Percentiles rank a stretch among this genome's conserved stretches.
These are phyloP conservation scores for Plenodomus lindquistii DNA, from an alignment of 2,329 filamentous ascomycete species.

Conservation along the genomic window DNA sequence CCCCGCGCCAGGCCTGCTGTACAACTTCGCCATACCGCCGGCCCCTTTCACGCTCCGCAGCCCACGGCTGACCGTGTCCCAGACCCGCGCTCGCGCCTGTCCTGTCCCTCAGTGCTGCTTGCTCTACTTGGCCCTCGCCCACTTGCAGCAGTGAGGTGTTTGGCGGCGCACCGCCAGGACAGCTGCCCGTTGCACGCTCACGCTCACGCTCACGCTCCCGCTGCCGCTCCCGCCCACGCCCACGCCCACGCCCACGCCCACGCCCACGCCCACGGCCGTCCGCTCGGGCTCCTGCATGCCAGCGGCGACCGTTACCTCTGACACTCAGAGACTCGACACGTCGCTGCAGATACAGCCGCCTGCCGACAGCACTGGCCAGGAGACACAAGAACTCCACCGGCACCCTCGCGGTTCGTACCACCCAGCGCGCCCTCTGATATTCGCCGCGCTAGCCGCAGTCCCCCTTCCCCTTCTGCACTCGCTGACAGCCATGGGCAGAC, in stretches of 20 bases:
- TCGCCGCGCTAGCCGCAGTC: conserved; percentile 12
- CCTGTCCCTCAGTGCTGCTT: conserved; percentile 4
- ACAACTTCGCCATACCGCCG: conserved; percentile 36
- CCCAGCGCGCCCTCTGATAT: conserved; percentile 29
- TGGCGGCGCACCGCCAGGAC: conserved; percentile 3
- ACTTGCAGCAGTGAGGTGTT: conserved; percentile 7
- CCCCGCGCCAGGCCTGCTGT: conserved; percentile 37
- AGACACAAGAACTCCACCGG: conserved; percentile 28
- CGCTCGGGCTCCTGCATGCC: conserved; percentile 20
- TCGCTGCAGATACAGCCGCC: conserved; percentile 24
- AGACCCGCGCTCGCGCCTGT: conserved; percentile 28
- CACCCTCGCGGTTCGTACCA: conserved; percentile 41
- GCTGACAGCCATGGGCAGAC: conserved; percentile 41
- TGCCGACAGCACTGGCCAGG: conserved; percentile 24
- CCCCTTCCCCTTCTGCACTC: conserved; percentile 5
- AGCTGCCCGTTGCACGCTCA: conserved; percentile 14
- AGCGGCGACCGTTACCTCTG: background rate
- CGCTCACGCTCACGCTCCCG: too few species aligned
- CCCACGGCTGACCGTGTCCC: conserved; percentile 34
- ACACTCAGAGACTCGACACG: conserved; percentile 3
- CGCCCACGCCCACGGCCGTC: conserved; percentile 16
- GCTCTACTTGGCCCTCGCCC: background rate
- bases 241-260: too few species aligned
- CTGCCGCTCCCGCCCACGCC: too few species aligned
- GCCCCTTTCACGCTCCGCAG: conserved; percentile 32